A percentile compares a stretch with the other conserved stretches of the same genome.
phyloP scores from a whole-genome alignment of 805 yeast species.

The Starmera pachycereana region DNA sequence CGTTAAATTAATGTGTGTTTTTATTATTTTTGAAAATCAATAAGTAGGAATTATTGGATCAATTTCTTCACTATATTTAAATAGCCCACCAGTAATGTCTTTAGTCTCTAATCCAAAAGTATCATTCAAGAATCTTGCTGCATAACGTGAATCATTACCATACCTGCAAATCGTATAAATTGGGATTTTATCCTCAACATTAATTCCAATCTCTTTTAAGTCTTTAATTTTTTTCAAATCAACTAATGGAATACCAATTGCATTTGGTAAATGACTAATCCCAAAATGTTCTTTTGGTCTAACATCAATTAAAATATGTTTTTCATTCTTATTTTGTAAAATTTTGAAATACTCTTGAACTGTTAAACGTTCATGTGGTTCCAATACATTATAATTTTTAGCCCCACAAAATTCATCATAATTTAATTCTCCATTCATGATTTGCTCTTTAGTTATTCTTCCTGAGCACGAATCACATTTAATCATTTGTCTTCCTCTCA shows the following conservation, averaged over 20 bases:
- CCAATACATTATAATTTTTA: conserved; percentile 34
- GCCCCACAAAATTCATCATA: conserved; percentile 74
- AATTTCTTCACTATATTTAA: conserved; percentile 51
- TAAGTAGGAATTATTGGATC: conserved; percentile 58
- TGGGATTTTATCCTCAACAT: conserved; percentile 16
- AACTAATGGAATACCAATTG: conserved; percentile 57
- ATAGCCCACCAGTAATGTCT: conserved; percentile 75
- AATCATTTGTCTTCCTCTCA: conserved; percentile 50
- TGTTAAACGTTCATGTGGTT: conserved; percentile 34
- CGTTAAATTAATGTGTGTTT: neutral
- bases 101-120: conserved; percentile 38
- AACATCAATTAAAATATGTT: conserved; percentile 53
- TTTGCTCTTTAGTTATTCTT: conserved; percentile 32
- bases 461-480: conserved; percentile 57
- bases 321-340: conserved; percentile 1
- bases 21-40: conserved; percentile 17
- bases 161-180: conserved; percentile 67
- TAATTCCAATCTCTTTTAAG: conserved; percentile 19
- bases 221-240: conserved; percentile 27
- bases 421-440: conserved; percentile 40
- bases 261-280: conserved; percentile 48
- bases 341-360: conserved; percentile 25
- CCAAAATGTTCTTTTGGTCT: conserved; percentile 70
- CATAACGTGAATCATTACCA: conserved; percentile 87
- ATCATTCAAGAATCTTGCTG: conserved; percentile 46